Evolutionary conservation across 2,329 filamentous ascomycete genomes (phyloP).

Genomic region (Alternaria conjuncta): DNA sequence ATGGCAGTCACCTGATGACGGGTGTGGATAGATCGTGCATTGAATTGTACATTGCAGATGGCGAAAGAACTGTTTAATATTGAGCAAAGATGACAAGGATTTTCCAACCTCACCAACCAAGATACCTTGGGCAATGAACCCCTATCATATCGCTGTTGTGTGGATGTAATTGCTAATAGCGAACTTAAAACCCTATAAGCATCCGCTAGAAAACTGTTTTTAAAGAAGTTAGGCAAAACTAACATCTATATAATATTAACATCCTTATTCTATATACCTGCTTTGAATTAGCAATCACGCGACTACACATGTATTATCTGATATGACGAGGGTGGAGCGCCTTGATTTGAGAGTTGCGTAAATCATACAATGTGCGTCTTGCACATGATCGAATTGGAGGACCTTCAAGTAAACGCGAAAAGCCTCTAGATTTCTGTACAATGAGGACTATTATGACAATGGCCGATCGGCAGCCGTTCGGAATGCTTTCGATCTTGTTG

Average conservation of each 20-base stretch:
- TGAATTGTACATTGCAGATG: fast-evolving
- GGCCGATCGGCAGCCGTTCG: conserved; percentile 32
- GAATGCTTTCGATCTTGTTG: conserved; percentile 33
- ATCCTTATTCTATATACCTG: no score
- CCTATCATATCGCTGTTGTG: neutral
- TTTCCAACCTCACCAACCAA: neutral
- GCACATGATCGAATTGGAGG: conserved; percentile 26
- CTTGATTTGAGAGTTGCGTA: conserved; percentile 31
- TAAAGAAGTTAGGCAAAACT: neutral
- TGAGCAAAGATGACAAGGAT: neutral
- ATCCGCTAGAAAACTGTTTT: neutral
- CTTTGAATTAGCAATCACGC: no score
- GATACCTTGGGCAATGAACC: neutral
- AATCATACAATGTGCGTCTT: conserved; percentile 25
- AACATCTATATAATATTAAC: neutral
- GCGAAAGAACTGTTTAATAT: neutral
- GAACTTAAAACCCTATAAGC: neutral
- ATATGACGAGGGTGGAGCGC: conserved; percentile 13
- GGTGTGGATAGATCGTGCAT: neutral
- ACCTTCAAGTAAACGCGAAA: conserved; percentile 29
- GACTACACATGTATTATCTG: neutral
- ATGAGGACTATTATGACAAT: conserved; percentile 47
- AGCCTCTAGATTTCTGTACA: conserved; percentile 49
- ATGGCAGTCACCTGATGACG: neutral
- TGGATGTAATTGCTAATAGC: neutral